phyloP scores from a whole-genome alignment of 2,329 filamentous ascomycete genomes.

The Botrytis pseudocinerea region DNA sequence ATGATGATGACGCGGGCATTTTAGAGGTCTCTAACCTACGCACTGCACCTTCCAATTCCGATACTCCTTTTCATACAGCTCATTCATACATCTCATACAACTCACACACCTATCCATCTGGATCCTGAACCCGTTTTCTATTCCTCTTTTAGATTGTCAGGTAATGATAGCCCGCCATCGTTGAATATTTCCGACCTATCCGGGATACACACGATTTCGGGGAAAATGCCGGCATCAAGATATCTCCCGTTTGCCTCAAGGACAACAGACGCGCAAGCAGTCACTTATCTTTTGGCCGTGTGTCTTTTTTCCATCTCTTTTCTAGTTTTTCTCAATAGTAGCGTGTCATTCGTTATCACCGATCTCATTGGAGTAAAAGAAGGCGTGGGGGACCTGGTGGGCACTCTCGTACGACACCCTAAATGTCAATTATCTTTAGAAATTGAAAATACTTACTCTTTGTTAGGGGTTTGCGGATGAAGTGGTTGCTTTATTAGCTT shows the following conservation, averaged over 20 bases:
- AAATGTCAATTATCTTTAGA: not conserved
- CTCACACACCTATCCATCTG: not conserved
- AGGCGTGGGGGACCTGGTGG: slow-evolving; percentile 76
- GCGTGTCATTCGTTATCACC: slow-evolving; percentile 81
- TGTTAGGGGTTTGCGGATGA: slow-evolving; percentile 73
- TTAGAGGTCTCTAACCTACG: not conserved
- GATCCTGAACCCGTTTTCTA: not conserved
- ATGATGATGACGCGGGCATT: slow-evolving; percentile 9
- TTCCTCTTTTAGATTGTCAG: not conserved
- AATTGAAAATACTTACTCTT: slow-evolving; percentile 21
- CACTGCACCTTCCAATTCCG: not conserved
- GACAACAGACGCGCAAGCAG: slow-evolving; percentile 62
- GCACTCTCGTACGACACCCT: slow-evolving; percentile 56
- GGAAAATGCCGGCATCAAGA: slow-evolving; percentile 30
- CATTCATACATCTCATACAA: not conserved
- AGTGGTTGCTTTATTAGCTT: slow-evolving; percentile 76
- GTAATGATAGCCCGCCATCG: not conserved
- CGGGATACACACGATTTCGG: slow-evolving; percentile 16
- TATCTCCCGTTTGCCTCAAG: slow-evolving; percentile 56
- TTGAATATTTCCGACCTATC: slow-evolving; percentile 11
- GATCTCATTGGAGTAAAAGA: slow-evolving; percentile 74
- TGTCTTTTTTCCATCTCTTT: slow-evolving; percentile 87
- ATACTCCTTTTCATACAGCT: not conserved
- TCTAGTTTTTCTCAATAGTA: slow-evolving; percentile 85
- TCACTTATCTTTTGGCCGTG: slow-evolving; percentile 77